Percentiles rank a stretch among this genome's conserved stretches.
These are phyloP conservation scores for Pyrus bretschneideri DNA, from an alignment of 306 rosid species.

Conservation along the genomic window DNA sequence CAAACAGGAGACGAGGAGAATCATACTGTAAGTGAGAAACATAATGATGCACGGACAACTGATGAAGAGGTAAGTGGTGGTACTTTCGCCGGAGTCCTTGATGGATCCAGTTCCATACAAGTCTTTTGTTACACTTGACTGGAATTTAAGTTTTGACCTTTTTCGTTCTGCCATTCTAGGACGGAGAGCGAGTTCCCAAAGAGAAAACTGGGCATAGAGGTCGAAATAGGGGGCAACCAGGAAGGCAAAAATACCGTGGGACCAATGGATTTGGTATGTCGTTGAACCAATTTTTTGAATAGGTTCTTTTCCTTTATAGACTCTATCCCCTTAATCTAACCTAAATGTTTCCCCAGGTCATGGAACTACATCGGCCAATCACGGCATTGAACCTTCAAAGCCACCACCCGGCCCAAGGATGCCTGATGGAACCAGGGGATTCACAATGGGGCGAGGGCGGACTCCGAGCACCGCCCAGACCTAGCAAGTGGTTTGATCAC, in stretches of 20 bases:
- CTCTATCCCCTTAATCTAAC: neutral
- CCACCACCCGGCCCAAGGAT: conserved; percentile 97
- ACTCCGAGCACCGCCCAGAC: conserved; percentile 38
- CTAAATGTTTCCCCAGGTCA: conserved; percentile 45
- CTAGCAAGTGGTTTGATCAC: conserved; percentile 21
- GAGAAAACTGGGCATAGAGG: conserved; percentile 66
- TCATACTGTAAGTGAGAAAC: conserved; percentile 57
- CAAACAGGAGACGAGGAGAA: conserved; percentile 52
- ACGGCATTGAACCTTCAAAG: conserved; percentile 53
- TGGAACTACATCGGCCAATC: conserved; percentile 51
- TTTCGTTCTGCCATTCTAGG: conserved; percentile 32
- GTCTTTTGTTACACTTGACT: neutral
- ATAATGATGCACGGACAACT: conserved; percentile 32
- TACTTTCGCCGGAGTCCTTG: neutral
- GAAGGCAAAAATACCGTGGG: conserved; percentile 61
- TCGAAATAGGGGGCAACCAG: conserved; percentile 55
- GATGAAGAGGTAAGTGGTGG: conserved; percentile 59
- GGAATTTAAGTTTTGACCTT: neutral
- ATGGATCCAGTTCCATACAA: neutral
- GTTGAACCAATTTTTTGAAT: neutral
- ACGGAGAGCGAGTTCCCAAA: conserved; percentile 46
- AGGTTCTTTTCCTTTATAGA: neutral
- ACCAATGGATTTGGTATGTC: conserved; percentile 66
- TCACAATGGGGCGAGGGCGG: conserved; percentile 93
- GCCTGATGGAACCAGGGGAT: conserved; percentile 98